Conservation (phyloP, 345 rosid genomes). For the Aquilaria sinensis region DNA sequence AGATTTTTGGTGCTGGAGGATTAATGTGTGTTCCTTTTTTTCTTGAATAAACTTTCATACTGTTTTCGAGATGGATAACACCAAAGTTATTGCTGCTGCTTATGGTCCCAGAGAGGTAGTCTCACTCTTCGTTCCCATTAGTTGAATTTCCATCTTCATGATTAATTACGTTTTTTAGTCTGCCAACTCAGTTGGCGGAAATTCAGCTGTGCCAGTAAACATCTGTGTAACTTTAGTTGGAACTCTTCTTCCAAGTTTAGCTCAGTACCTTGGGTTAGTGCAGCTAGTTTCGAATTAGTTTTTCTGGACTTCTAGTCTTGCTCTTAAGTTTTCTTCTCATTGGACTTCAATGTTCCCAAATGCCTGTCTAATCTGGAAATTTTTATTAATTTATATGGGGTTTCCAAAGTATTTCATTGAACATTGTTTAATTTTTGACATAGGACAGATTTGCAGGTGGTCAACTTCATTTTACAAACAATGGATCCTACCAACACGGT, state of each 20-base stretch:
- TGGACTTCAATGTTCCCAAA: too few species aligned
- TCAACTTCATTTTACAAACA: slow-evolving; percentile 73
- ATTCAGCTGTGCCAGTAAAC: slow-evolving; percentile 43
- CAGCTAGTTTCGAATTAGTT: slow-evolving; percentile 3
- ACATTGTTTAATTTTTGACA: slow-evolving; percentile 20
- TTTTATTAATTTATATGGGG: background rate
- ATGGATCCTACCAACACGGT: slow-evolving; percentile 77
- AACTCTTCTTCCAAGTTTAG: slow-evolving; percentile 79
- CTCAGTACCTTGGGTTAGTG: slow-evolving; percentile 77
- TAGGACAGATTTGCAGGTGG: slow-evolving; percentile 60
- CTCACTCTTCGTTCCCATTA: background rate
- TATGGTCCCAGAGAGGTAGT: slow-evolving; percentile 94
- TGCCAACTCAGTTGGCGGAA: slow-evolving; percentile 35
- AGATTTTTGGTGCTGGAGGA: background rate
- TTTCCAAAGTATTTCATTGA: slow-evolving; percentile 1
- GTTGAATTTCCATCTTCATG: background rate
- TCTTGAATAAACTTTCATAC: too few species aligned
- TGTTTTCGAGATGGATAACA: slow-evolving; percentile 90
- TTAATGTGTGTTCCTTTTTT: background rate
- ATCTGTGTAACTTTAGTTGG: slow-evolving; percentile 71
- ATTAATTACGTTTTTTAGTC: background rate
- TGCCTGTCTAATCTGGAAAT: background rate
- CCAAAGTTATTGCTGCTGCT: slow-evolving; percentile 93
- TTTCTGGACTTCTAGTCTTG: too few species aligned
- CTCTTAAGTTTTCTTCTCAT: too few species aligned